Base-by-base conservation (phyloP, 116 monocot genomes). In the Thalassia testudinum region DNA sequence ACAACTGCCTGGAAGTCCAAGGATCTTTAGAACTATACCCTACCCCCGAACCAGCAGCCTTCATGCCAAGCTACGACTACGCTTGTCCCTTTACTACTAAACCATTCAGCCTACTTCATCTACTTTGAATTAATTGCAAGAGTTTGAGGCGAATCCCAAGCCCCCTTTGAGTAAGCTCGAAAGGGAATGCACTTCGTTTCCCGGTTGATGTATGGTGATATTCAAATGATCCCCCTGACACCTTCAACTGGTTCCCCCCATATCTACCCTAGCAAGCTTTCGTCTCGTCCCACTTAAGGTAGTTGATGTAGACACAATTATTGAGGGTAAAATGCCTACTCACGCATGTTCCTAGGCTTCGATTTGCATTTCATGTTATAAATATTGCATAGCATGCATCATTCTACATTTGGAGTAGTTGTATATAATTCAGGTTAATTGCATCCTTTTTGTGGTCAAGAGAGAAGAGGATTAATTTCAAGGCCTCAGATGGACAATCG, bases 1-100 rank as follows among this genome's bases (percentile, higher is more conserved):
- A 64, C 51, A 64, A 54, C 19, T 26, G 24, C 60, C 27, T 60
- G 43, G 47, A 60, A 60, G 60, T 60, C n/a, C 26, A 27, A 60
- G 47, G 60, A 64, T 42, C 43, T 64, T 54, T 54, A 64, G 54
- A 54, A 38, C 51, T 47, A 19, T 60, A 62, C 53, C 53, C 53
- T 53, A 52, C 42, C 52, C 47, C 65, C 48, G 27, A 48, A 47
- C 24, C 54, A 64, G 62, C 37, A 62, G 48, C 45, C 40, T 51
- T 54, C 37, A 22, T 43, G 30, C 57, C 63, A 63, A 63, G 63
- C 52, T 52, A 63, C 52, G 53, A 63, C 63, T 18, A 37, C 51
- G 29, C 49, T 62, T 62, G 50, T 63, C 63, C 63, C 50, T 63
- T 63, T 63, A 52, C 42, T 53, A 40, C 34, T 10, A 10, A 3